phyloP scores from a whole-genome alignment of 331 rosid species.

The Saraca asoca region DNA sequence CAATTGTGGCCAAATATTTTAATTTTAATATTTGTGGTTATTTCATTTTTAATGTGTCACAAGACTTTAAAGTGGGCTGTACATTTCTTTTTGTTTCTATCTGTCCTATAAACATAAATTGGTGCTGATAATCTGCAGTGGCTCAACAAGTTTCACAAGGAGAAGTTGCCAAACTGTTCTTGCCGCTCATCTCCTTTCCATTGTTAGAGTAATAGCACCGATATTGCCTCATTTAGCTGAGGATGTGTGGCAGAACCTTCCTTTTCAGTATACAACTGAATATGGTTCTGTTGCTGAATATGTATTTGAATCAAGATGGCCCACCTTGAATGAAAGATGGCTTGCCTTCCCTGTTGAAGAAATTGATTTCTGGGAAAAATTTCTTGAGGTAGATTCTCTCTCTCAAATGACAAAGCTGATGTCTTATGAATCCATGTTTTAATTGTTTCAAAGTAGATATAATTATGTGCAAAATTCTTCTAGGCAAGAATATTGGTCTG shows the following conservation, averaged over 20 bases:
- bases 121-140: constrained; percentile 54
- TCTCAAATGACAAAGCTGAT: constrained; percentile 1
- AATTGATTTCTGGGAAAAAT: constrained; percentile 70
- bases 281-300: constrained; percentile 77
- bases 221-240: constrained; percentile 98
- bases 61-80: constrained; percentile 2
- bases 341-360: constrained; percentile 73
- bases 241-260: constrained; percentile 98
- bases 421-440: constrained; percentile 18
- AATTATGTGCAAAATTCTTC: constrained; percentile 12
- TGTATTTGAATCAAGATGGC: constrained; percentile 96
- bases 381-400: constrained; percentile 75
- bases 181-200: constrained; percentile 77
- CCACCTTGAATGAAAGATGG: constrained; percentile 68
- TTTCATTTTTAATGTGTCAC: background rate
- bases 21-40: too few relatives aligned
- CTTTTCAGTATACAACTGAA: constrained; percentile 61
- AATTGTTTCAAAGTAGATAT: background rate
- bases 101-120: constrained; percentile 14
- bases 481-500: background rate
- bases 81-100: constrained; percentile 4
- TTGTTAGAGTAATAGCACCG: constrained; percentile 79
- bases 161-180: constrained; percentile 97
- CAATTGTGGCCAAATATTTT: too few relatives aligned
- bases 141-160: constrained; percentile 80